A percentile compares a stretch with the other conserved stretches of the same genome.
These are phyloP conservation scores for Tetrahymena malaccensis DNA, from an alignment of 73 alveolate genomes.

Conservation along the genomic window DNA sequence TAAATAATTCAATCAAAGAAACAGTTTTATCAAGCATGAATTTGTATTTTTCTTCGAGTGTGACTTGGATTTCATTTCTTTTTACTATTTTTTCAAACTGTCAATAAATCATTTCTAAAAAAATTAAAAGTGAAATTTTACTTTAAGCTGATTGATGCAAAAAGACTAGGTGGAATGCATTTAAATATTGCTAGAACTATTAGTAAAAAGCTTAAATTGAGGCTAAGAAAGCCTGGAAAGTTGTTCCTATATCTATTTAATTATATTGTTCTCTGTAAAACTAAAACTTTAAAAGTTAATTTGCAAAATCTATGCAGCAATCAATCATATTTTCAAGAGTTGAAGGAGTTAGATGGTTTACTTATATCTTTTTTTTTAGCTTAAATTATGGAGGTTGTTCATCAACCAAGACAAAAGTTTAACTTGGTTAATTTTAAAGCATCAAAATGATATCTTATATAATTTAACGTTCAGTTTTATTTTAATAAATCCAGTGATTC, in stretches of 20 bases:
- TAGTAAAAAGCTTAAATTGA: neutral
- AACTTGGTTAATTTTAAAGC: neutral
- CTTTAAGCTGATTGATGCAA: neutral
- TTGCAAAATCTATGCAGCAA: neutral
- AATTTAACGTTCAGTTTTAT: neutral
- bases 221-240: neutral
- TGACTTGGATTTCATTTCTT: neutral
- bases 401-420: neutral
- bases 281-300: neutral
- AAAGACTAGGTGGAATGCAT: neutral
- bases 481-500: neutral
- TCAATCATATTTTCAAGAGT: neutral
- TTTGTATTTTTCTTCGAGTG: neutral
- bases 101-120: neutral
- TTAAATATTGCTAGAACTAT: neutral
- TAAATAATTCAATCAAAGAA: neutral
- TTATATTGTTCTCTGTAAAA: neutral
- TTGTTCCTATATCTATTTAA: neutral
- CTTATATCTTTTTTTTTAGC: neutral
- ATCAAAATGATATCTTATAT: neutral
- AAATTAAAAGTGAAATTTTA: neutral
- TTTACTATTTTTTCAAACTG: neutral
- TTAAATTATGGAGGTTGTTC: neutral
- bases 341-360: neutral
- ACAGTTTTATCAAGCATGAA: neutral